Percentiles rank a stretch among this genome's conserved stretches.
Conservation (phyloP, 306 rosid genomes). For the Vachellia collinsii region DNA sequence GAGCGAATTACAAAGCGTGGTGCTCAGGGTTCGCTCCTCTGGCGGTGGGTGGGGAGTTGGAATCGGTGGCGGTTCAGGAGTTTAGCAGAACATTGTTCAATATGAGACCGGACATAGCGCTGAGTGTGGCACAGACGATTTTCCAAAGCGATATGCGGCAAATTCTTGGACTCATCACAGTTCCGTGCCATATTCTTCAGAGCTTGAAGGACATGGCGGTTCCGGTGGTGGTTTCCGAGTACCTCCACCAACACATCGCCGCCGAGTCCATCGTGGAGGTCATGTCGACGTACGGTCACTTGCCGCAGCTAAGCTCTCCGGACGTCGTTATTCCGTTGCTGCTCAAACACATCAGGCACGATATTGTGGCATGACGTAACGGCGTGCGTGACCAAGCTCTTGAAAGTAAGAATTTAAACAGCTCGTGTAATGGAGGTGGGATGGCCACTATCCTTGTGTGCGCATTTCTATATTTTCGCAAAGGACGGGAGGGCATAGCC, state of each 20-base stretch:
- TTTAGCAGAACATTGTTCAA: conserved; percentile 70
- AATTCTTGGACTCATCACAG: conserved; percentile 32
- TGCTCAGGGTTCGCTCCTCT: conserved; percentile 82
- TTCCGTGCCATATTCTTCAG: conserved; percentile 53
- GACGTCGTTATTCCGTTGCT: conserved; percentile 47
- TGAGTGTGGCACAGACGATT: conserved; percentile 42
- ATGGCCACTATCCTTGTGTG: not conserved
- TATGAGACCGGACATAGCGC: conserved; percentile 54
- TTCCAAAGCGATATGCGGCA: conserved; percentile 53
- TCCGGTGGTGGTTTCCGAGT: conserved; percentile 50
- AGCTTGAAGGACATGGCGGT: conserved; percentile 48
- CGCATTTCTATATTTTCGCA: conserved; percentile 33
- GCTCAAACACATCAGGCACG: conserved; percentile 35
- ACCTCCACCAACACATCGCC: conserved; percentile 39
- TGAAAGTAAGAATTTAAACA: not conserved
- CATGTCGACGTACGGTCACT: conserved; percentile 49
- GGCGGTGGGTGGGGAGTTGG: conserved; percentile 82
- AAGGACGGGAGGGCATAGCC: not conserved
- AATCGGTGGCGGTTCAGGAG: conserved; percentile 75
- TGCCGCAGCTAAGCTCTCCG: conserved; percentile 50
- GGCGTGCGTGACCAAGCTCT: not conserved
- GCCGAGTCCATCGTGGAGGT: conserved; percentile 43
- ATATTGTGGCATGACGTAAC: conserved; percentile 35
- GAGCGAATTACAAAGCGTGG: conserved; percentile 77
- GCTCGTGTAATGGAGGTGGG: not conserved